Percentiles rank a stretch among this genome's conserved stretches.
Evolutionary conservation across 2,329 filamentous ascomycete genomes (phyloP).

Genomic region (Coniochaeta pulveracea): DNA sequence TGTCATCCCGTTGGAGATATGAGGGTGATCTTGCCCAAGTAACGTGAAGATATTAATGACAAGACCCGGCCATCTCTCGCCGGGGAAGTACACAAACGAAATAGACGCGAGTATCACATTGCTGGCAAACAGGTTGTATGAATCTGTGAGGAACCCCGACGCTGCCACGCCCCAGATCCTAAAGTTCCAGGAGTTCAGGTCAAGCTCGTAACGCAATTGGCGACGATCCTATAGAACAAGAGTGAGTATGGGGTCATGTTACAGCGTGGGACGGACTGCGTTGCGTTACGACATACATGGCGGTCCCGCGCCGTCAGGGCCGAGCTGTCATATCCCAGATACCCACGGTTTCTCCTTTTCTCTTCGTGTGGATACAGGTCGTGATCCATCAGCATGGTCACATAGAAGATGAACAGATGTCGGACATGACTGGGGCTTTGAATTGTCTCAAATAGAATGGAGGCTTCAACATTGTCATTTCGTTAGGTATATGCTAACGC

Average conservation of each 20-base stretch:
- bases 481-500: no score
- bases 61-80: constrained; percentile 29
- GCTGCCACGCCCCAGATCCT: constrained; percentile 44
- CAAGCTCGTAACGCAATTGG: constrained; percentile 40
- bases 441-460: no score
- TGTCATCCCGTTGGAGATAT: no score
- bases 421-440: no score
- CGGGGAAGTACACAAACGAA: constrained; percentile 40
- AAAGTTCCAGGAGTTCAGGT: constrained; percentile 42
- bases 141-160: constrained; percentile 41
- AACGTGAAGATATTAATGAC: constrained; percentile 42
- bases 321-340: constrained; percentile 37
- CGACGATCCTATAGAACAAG: constrained; percentile 34
- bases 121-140: constrained; percentile 43
- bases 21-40: constrained; percentile 25
- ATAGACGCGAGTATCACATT: constrained; percentile 43
- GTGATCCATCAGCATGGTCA: constrained; percentile 12
- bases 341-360: constrained; percentile 32
- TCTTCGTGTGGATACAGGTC: constrained; percentile 23
- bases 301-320: constrained; percentile 36
- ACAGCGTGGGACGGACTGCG: constrained; percentile 3
- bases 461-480: no score
- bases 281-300: constrained; percentile 24
- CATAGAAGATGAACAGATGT: no score
- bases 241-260: constrained; percentile 1